Evolutionary conservation across 176 grass and related monocot genomes (phyloP).

Genomic region (Aegilops longissima): DNA sequence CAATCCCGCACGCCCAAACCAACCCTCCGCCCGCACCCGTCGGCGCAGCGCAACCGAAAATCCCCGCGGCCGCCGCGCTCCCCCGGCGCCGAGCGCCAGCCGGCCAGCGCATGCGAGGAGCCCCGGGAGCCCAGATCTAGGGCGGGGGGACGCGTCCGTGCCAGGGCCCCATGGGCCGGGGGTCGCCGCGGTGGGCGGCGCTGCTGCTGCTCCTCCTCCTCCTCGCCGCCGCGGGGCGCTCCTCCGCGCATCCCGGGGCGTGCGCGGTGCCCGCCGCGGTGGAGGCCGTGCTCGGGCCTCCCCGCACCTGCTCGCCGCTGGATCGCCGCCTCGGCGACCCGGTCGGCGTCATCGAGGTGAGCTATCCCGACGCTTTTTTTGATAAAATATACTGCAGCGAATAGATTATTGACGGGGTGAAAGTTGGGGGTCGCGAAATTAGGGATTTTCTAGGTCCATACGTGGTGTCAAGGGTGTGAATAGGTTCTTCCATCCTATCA

Average conservation of each 20-base stretch:
- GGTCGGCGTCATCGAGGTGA: conserved; percentile 70
- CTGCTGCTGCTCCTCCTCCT: conserved; percentile 39
- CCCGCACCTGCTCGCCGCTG: conserved; percentile 35
- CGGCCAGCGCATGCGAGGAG: not conserved
- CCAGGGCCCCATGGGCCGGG: conserved; percentile 26
- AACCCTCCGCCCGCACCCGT: conserved; percentile 15
- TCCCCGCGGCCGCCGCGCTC: not conserved
- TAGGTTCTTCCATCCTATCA: not conserved
- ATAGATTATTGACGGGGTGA: not conserved
- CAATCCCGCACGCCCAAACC: conserved; percentile 3
- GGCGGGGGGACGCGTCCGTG: not conserved
- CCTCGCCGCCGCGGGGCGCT: conserved; percentile 2
- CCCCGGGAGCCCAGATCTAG: conserved; percentile 39
- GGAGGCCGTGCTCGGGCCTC: conserved; percentile 37
- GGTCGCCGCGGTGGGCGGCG: conserved; percentile 27
- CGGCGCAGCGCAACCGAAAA: conserved; percentile 37
- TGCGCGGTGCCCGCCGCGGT: conserved; percentile 28
- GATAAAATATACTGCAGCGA: not conserved
- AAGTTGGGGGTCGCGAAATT: conserved; percentile 6
- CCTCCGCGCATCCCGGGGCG: not conserved
- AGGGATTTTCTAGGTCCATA: not conserved
- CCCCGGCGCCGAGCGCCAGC: conserved; percentile 34
- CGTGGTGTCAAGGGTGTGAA: not conserved
- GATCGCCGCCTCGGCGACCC: conserved; percentile 39
- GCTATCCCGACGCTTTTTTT: not conserved